These are phyloP conservation scores for Sordariomycetes sp. DNA, from an alignment of 2,329 filamentous ascomycete genomes.

Conservation along the genomic window DNA sequence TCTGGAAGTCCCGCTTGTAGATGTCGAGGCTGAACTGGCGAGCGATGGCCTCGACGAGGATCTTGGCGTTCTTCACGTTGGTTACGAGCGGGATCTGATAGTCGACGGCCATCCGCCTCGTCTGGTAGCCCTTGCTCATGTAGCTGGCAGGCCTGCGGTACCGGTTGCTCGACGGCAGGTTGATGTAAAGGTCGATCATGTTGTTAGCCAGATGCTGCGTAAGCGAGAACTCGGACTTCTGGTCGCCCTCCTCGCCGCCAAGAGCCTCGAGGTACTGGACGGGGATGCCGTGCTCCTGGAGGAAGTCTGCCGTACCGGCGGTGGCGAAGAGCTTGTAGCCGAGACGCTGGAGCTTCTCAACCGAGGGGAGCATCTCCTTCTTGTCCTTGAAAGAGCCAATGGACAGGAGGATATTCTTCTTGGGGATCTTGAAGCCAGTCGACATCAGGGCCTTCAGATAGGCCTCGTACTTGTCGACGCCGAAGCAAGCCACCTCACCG, in stretches of 20 bases:
- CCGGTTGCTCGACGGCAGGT: slow-evolving; percentile 95
- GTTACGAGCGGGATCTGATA: slow-evolving; percentile 94
- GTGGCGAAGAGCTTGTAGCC: slow-evolving; percentile 96
- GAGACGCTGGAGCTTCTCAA: slow-evolving; percentile 76
- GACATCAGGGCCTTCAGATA: slow-evolving; percentile 94
- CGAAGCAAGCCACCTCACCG: slow-evolving; percentile 94
- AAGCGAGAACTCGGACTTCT: slow-evolving; percentile 91
- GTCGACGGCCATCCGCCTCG: slow-evolving; percentile 94
- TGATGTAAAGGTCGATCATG: slow-evolving; percentile 97
- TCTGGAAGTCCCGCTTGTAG: slow-evolving; percentile 77
- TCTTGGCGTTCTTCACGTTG: slow-evolving; percentile 98
- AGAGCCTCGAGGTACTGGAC: slow-evolving; percentile 92
- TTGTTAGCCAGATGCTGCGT: slow-evolving; percentile 96
- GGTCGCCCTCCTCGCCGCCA: slow-evolving; percentile 61
- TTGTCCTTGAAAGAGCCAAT: slow-evolving; percentile 98
- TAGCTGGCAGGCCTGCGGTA: slow-evolving; percentile 95
- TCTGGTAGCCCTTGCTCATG: slow-evolving; percentile 95
- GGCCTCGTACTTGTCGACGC: slow-evolving; percentile 89
- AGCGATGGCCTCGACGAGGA: slow-evolving; percentile 85
- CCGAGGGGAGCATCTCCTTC: slow-evolving; percentile 87
- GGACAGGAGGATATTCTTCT: slow-evolving; percentile 88
- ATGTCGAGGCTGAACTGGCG: slow-evolving; percentile 79
- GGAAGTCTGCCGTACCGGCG: slow-evolving; percentile 89
- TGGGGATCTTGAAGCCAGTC: slow-evolving; percentile 91
- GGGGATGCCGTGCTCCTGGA: slow-evolving; percentile 81